Conservation (phyloP, 208 protist genomes). For the Acanthamoeba royreba region DNA sequence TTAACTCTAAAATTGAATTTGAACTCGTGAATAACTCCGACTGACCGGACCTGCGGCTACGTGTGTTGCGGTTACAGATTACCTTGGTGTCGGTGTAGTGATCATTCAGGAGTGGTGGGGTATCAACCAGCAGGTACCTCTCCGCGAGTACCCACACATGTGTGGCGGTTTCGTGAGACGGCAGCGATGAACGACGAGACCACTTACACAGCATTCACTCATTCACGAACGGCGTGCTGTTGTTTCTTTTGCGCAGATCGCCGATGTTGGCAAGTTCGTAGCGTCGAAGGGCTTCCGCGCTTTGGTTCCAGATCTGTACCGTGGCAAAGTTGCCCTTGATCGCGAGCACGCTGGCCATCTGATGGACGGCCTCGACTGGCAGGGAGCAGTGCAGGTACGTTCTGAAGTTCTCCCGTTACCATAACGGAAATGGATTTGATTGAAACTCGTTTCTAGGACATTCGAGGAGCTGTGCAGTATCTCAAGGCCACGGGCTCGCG, state of each 20-base stretch:
- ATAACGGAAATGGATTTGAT: too few species aligned
- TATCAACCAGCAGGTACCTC: not conserved
- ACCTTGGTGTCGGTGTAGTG: not conserved
- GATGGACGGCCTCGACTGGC: not conserved
- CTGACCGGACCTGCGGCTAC: not conserved
- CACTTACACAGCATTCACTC: too few species aligned
- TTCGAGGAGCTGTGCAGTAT: not conserved
- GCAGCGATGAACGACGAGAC: too few species aligned
- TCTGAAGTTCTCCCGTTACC: too few species aligned
- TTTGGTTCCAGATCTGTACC: constrained; percentile 20
- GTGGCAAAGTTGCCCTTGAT: not conserved
- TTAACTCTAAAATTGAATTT: not conserved
- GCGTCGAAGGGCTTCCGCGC: not conserved
- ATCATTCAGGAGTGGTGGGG: constrained; percentile 42
- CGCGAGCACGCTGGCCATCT: constrained; percentile 2
- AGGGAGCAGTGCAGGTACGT: not conserved
- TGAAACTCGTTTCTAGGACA: not conserved
- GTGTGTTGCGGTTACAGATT: not conserved
- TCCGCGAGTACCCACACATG: too few species aligned
- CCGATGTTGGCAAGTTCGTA: not conserved
- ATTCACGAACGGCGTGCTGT: too few species aligned
- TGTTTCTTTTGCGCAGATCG: not conserved
- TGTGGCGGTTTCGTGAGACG: too few species aligned
- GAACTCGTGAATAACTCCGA: not conserved
- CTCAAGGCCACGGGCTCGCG: not conserved